Base-by-base conservation (phyloP, 1,284 basidiomycete species). In the Anthracocystis setariae region DNA sequence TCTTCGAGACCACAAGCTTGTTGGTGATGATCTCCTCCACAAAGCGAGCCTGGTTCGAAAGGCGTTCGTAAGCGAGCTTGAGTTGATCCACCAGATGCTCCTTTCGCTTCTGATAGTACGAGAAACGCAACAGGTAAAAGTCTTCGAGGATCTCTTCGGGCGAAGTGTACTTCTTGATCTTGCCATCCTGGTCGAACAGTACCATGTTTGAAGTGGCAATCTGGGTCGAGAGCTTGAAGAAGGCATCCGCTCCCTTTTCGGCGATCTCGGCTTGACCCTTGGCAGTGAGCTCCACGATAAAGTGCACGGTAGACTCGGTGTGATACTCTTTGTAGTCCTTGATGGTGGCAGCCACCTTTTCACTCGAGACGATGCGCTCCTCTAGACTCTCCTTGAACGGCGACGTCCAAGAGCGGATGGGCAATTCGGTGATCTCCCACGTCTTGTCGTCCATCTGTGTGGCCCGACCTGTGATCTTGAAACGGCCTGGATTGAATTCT, bases 161-260 rank as follows among this genome's bases (percentile, higher is more conserved):
- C 2, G 90, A 88, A 20, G 88, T 85, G 84, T 98, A 98, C 85
- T 91, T 96, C 85, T 91, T 93, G 85, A 99, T 97, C 86, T 96
- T 97, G 78, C 93, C 91, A 27, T 95, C 90, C 70, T 92, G 88
- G 84, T 98, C 94, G 84, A 99, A 99, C 84, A 93, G 93, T 9
- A 98, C 97, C 96, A 99, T 98, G 86, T 99, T 99, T 82, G 88
- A 88, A 9, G 93, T 97, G 81, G 87, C 91, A 82, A 98, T 85
- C 80, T 93, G 92, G 42, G 87, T 85, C 4, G 89, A 89, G 51
- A 97, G 85, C 85, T 95, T 97, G 89, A 99, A 98, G 82, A 89
- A 92, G 82, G 95, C 94, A 33, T 91, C 84, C 39, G 96, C 84
- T 2, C 95, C 95, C 81, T 97, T 92, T 56, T 88, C 88, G 78